Base-by-base conservation (phyloP, 805 yeast species). In the Pichia sporocuriosa region DNA sequence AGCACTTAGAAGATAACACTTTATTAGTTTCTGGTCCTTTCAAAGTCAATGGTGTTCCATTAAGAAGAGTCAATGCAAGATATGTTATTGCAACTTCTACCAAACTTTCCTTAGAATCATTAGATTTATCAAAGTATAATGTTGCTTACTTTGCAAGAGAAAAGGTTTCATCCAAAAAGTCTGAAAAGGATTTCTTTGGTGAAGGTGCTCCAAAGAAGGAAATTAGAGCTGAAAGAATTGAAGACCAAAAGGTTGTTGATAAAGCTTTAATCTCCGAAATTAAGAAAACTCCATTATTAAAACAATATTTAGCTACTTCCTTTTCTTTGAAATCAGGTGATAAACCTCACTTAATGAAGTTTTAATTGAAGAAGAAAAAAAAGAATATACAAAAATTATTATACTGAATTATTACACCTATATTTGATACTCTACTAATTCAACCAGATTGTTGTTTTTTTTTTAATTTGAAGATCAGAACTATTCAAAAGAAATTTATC, bases 31-130 rank as follows among this genome's bases (percentile, higher is more conserved):
- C 96, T 51, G 98, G 98, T 69, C 98, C 98, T 63, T 93, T 93
- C 95, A 90, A 93, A 81, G 84, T 90, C 63, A 90, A 90, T 78
- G 98, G 98, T 79, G 98, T 90, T 58, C 98, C 98, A 70, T 79
- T 90, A 70, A 88, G 97, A 84, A 86, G 97, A 81, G 98, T 90
- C 62, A 93, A 90, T 73, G 84, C 97, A 62, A 86, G 96, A 73
- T 93, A 90, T 74, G 98, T 93, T 62, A 90, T 90, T 74, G 97
- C 97, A 65, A 90, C 98, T 65, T 88, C 97, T 56, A 93, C 98
- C 73, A 72, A 74, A 69, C 82, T 93, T 61, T 70, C 79, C 53
- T 80, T 89, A 56, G 77, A 76, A 42, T 71, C 81, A 52, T 87
- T 88, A 58, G 84, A 85, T 66, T 87, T 85, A 59, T 73, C 86